These are phyloP conservation scores for Salvia splendens DNA, from an alignment of 257 asterid species.

Conservation along the genomic window DNA sequence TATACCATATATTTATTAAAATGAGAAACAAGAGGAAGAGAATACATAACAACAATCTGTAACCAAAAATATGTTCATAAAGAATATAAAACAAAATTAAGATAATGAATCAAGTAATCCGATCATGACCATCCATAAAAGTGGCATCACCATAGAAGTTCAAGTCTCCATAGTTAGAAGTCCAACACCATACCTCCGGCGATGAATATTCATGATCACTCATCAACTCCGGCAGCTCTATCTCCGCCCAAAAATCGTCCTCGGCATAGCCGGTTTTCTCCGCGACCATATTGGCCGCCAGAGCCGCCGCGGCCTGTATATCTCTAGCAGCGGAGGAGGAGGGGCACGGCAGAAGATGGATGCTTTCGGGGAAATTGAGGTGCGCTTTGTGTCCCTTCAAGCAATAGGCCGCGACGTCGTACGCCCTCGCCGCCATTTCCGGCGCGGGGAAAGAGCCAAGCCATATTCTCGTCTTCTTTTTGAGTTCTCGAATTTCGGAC, in stretches of 20 bases:
- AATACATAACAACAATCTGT: too few species aligned
- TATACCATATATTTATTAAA: too few species aligned
- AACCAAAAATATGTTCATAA: too few species aligned
- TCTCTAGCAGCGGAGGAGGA: conserved; percentile 44
- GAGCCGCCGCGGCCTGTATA: conserved; percentile 63
- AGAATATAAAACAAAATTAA: too few species aligned
- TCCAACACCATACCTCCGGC: conserved; percentile 40
- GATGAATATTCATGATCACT: conserved; percentile 11
- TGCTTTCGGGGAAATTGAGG: conserved; percentile 55
- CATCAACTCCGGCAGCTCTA: conserved; percentile 52
- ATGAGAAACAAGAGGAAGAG: too few species aligned
- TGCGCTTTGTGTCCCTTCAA: conserved; percentile 51
- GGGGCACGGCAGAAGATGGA: conserved; percentile 49
- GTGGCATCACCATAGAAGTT: conserved; percentile 18
- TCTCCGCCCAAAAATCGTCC: conserved; percentile 60
- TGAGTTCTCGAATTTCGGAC: conserved; percentile 67
- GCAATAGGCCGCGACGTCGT: conserved; percentile 67
- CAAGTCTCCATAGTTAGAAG: conserved; percentile 20
- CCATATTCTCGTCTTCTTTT: conserved; percentile 64
- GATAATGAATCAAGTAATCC: too few species aligned
- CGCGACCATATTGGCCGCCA: conserved; percentile 46
- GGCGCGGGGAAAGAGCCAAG: conserved; percentile 63
- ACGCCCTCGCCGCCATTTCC: conserved; percentile 74
- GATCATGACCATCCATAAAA: too few species aligned
- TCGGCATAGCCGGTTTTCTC: conserved; percentile 1